Conservation (phyloP, 2,329 filamentous ascomycete species). For the Alternaria panax region DNA sequence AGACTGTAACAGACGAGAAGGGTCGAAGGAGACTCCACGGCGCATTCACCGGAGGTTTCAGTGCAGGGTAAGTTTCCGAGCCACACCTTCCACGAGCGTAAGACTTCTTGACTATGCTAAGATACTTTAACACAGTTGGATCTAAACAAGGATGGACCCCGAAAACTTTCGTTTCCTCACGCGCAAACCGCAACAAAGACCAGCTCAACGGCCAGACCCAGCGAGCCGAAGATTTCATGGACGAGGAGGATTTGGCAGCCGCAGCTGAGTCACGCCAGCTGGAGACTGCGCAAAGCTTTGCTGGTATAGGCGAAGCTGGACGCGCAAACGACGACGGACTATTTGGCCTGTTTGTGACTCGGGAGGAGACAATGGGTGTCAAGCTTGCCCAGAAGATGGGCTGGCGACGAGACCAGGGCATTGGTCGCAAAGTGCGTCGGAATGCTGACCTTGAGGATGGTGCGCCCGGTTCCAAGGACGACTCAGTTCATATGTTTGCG, state of each 20-base stretch:
- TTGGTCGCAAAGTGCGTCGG: constrained; percentile 84
- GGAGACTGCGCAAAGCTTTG: constrained; percentile 75
- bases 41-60: constrained; percentile 95
- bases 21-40: constrained; percentile 91
- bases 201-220: constrained; percentile 62
- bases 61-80: constrained; percentile 76
- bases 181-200: constrained; percentile 77
- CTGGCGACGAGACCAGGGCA: constrained; percentile 92
- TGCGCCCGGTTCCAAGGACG: constrained; percentile 48
- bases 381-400: constrained; percentile 91
- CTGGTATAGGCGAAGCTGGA: constrained; percentile 74
- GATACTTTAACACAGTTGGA: constrained; percentile 97
- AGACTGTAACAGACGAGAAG: constrained; percentile 92
- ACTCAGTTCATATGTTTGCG: constrained; percentile 75
- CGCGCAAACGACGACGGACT: constrained; percentile 62
- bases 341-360: constrained; percentile 73
- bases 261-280: constrained; percentile 79
- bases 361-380: constrained; percentile 85
- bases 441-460: constrained; percentile 71
- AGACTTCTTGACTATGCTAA: constrained; percentile 56
- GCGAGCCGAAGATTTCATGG: constrained; percentile 93
- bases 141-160: constrained; percentile 99
- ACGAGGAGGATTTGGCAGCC: constrained; percentile 92
- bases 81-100: constrained; percentile 23
- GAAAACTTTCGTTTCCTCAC: constrained; percentile 88